These are phyloP conservation scores for Pestalotiopsis sp. DNA, from an alignment of 2,329 filamentous ascomycete genomes.

Conservation along the genomic window DNA sequence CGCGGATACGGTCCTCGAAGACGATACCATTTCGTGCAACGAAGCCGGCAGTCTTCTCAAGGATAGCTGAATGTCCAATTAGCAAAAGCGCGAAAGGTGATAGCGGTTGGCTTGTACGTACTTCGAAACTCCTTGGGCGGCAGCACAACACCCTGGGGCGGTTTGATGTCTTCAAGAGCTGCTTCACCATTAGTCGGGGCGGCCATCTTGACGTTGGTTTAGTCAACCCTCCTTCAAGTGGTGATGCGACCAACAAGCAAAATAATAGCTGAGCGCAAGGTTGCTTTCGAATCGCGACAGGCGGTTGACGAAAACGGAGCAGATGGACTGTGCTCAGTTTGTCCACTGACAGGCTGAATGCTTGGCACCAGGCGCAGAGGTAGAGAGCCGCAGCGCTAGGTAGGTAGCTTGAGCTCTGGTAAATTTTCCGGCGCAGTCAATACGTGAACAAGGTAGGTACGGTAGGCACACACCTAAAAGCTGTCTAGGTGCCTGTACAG, in stretches of 20 bases:
- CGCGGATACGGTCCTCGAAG: slow-evolving; percentile 82
- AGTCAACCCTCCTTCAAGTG: slow-evolving; percentile 22
- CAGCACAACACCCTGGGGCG: slow-evolving; percentile 81
- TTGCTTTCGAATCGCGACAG: slow-evolving; percentile 9
- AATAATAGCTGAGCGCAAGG: not conserved
- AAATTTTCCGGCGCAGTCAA: not conserved
- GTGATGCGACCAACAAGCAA: not conserved
- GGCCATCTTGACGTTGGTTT: slow-evolving; percentile 36
- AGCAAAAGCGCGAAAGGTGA: slow-evolving; percentile 27
- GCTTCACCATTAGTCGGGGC: slow-evolving; percentile 55
- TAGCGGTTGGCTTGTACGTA: slow-evolving; percentile 22
- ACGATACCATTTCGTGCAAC: slow-evolving; percentile 70
- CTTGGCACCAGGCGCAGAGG: not conserved
- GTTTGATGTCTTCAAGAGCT: slow-evolving; percentile 70
- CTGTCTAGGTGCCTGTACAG: too few relatives aligned
- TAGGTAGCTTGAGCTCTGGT: not conserved
- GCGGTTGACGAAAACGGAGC: not conserved
- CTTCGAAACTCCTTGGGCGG: slow-evolving; percentile 86
- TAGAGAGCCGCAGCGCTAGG: not conserved
- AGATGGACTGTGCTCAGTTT: not conserved
- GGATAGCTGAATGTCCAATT: slow-evolving; percentile 46
- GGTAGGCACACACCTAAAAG: not conserved
- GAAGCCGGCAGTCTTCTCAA: slow-evolving; percentile 95
- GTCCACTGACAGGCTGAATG: not conserved
- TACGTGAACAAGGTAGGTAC: not conserved